Conservation (phyloP, 495 filamentous ascomycete genomes). For the Mycothermus thermophilus region DNA sequence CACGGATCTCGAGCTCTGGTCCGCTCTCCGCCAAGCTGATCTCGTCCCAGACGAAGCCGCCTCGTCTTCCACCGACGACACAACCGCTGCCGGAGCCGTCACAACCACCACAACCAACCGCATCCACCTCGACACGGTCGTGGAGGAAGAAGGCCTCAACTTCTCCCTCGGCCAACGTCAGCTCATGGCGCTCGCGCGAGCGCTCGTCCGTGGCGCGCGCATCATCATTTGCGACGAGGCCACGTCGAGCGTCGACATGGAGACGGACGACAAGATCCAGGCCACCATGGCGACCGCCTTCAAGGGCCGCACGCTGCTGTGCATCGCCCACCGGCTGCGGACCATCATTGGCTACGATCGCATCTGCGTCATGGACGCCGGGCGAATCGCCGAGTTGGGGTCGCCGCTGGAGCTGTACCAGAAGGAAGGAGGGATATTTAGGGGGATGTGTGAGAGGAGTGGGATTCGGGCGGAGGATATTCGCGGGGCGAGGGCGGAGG, state of each 20-base stretch:
- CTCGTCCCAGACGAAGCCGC: conserved; percentile 42
- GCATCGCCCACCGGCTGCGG: conserved; percentile 85
- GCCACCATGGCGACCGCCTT: conserved; percentile 77
- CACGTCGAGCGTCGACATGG: conserved; percentile 84
- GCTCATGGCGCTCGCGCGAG: conserved; percentile 85
- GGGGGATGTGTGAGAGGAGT: conserved; percentile 82
- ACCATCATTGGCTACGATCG: conserved; percentile 92
- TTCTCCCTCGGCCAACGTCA: conserved; percentile 95
- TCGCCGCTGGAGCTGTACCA: conserved; percentile 56
- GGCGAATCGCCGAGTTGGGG: conserved; percentile 72
- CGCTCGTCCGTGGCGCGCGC: conserved; percentile 68
- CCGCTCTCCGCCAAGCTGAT: conserved; percentile 67
- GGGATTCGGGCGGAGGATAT: conserved; percentile 74
- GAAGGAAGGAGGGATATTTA: conserved; percentile 55
- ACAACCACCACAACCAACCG: conserved; percentile 28
- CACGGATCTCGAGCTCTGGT: conserved; percentile 77
- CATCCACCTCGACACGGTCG: conserved; percentile 67
- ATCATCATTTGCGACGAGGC: conserved; percentile 97
- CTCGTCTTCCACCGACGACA: conserved; percentile 1
- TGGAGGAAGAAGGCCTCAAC: conserved; percentile 92
- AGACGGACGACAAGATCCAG: conserved; percentile 94
- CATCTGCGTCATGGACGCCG: conserved; percentile 90
- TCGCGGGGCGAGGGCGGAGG: conserved; percentile 13
- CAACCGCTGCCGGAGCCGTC: conserved; percentile 8
- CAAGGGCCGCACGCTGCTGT: conserved; percentile 75